A percentile compares a stretch with the other conserved stretches of the same genome.
Evolutionary conservation across 2,329 filamentous ascomycete genomes (phyloP).

Genomic region (Diaporthe vexans): DNA sequence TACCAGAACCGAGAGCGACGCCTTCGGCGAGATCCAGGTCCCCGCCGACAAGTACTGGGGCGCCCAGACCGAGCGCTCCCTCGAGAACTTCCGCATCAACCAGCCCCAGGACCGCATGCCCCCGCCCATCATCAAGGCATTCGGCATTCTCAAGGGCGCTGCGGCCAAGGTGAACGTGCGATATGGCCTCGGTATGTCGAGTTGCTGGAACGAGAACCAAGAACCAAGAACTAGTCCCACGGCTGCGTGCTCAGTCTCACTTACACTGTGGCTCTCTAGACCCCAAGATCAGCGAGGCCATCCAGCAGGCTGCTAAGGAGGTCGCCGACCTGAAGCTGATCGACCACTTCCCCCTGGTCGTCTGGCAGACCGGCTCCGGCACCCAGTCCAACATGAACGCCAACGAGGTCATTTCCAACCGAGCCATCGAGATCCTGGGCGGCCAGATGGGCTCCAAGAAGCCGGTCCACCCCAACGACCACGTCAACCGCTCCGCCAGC

Average conservation of each 20-base stretch:
- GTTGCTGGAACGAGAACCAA: background rate
- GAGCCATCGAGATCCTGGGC: constrained; percentile 96
- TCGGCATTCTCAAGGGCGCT: constrained; percentile 97
- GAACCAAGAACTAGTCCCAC: background rate
- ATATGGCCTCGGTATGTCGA: constrained; percentile 82
- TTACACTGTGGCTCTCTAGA: constrained; percentile 64
- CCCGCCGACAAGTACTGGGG: constrained; percentile 97
- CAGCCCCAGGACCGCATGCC: constrained; percentile 99
- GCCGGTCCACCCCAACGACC: constrained; percentile 98
- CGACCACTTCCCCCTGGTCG: constrained; percentile 97
- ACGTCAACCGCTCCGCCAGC: constrained; percentile 98
- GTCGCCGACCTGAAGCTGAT: constrained; percentile 93
- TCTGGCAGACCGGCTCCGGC: constrained; percentile 99
- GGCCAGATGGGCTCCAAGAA: constrained; percentile 97
- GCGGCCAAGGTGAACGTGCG: constrained; percentile 96
- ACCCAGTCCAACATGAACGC: constrained; percentile 99
- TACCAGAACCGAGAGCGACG: constrained; percentile 92
- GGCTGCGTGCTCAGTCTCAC: constrained; percentile 30
- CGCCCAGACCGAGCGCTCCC: constrained; percentile 94
- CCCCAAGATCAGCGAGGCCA: constrained; percentile 90
- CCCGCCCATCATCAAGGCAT: constrained; percentile 89
- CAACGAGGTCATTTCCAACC: constrained; percentile 99
- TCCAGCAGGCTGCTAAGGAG: constrained; percentile 93
- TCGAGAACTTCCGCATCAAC: constrained; percentile 99
- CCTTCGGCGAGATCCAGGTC: constrained; percentile 97